Base-by-base conservation (phyloP, 306 rosid genomes). In the Luffa aegyptiaca region DNA sequence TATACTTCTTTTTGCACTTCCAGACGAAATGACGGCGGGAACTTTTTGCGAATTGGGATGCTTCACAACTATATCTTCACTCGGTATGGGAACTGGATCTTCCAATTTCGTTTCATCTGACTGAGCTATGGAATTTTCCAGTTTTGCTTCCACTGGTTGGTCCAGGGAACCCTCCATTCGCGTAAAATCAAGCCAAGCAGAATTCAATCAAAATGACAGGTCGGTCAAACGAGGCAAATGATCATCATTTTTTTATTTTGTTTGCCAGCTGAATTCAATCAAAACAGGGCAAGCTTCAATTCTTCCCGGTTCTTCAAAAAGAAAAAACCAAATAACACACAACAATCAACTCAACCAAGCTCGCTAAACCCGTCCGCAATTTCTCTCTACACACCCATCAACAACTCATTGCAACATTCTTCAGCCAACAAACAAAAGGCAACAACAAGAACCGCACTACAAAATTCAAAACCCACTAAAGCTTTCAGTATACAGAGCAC, bases 151-250 rank as follows among this genome's bases (percentile, higher is more conserved):
- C 48, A 80, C 83, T 5, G 83, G 63, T 58, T 79, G 83, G 49
- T 79, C 90, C 16, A 62, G 72, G 58, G 92, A 81, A 20, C 59
- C 92, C 81, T 92, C 98, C 98, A 92, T 92, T 79, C 35, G 57
- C 80, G 75, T 46, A 20, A 62, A 80, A 69, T 85, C 17, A 76
- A 46, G 37, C 21, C 84, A 17, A 82, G 44, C 26, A 39, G 41
- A 78, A 77, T n/a, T 65, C 59, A 31, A 46, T 66, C 36, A 49
- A 65, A 58, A 81, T 73, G 57, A 42, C 33, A 44, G 9, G 37
- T 55, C 8, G 48, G 26, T 36, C 35, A 76, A 76, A 17, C n/a
- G 13, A 21, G 41, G 39, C 77, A 46, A 72, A 16, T 2, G 39
- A 21, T 1, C 56, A 72, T 2, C n/a, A 8, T 6, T 64, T 42